Evolutionary conservation across 805 yeast species (phyloP).

Genomic region (Hanseniaspora guilliermondii): DNA sequence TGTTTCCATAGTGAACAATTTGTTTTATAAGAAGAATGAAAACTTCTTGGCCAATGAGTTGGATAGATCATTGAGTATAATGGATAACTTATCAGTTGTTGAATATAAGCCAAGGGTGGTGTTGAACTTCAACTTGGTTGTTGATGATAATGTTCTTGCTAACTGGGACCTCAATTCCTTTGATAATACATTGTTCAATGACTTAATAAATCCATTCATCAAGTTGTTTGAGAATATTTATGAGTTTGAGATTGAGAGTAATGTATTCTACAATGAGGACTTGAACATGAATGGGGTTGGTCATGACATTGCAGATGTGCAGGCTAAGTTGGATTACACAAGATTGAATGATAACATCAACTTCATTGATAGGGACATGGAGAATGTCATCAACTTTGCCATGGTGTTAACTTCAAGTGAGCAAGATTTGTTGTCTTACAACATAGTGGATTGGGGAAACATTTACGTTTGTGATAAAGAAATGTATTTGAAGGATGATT

Average conservation of each 20-base stretch:
- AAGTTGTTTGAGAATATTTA: constrained; percentile 41
- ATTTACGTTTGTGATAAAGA: constrained; percentile 32
- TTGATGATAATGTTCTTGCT: constrained; percentile 54
- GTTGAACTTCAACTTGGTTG: constrained; percentile 59
- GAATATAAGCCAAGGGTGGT: constrained; percentile 50
- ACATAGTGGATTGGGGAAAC: constrained; percentile 82
- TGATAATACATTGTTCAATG: constrained; percentile 31
- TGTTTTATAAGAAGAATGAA: constrained; percentile 34
- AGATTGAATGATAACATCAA: constrained; percentile 43
- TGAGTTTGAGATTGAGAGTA: constrained; percentile 67
- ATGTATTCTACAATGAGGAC: constrained; percentile 50
- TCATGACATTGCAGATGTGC: constrained; percentile 32
- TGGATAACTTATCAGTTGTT: constrained; percentile 19
- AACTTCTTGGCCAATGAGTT: constrained; percentile 19
- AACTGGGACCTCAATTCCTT: constrained; percentile 56
- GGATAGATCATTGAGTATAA: constrained; percentile 14
- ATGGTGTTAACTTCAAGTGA: constrained; percentile 25
- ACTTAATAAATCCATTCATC: constrained; percentile 45
- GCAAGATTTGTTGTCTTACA: constrained; percentile 27
- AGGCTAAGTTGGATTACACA: constrained; percentile 67
- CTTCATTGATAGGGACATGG: constrained; percentile 39
- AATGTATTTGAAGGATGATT: constrained; percentile 13
- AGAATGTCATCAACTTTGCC: constrained; percentile 59
- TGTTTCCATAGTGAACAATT: constrained; percentile 37
- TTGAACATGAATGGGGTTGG: constrained; percentile 23